Percentiles rank a stretch among this genome's conserved stretches.
phyloP scores from a whole-genome alignment of 2,329 filamentous ascomycete species.

The Penicillium rolfsii region DNA sequence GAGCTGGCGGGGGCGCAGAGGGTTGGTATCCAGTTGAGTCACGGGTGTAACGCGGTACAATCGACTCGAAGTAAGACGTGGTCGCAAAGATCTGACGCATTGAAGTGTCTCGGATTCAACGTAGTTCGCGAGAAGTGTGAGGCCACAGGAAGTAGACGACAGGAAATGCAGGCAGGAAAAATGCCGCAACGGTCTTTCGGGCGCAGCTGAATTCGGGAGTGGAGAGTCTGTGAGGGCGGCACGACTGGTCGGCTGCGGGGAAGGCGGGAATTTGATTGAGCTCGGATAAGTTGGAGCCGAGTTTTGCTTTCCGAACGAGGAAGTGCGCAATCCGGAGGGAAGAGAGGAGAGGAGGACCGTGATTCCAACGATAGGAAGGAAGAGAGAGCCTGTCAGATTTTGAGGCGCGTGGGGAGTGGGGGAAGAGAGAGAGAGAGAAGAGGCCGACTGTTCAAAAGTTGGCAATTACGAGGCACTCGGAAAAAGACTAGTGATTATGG shows the following conservation, averaged over 20 bases:
- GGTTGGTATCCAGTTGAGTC: constrained; percentile 21
- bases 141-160: constrained; percentile 19
- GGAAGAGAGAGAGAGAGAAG: no score
- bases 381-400: neutral
- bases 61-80: constrained; percentile 24
- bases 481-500: neutral
- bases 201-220: constrained; percentile 29
- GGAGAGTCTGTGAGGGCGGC: constrained; percentile 21
- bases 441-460: constrained; percentile 3
- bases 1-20: constrained; percentile 24
- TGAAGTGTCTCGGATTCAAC: constrained; percentile 21
- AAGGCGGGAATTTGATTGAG: constrained; percentile 18
- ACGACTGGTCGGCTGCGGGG: constrained; percentile 28
- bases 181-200: constrained; percentile 29
- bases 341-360: constrained; percentile 3
- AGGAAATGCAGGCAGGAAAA: constrained; percentile 16
- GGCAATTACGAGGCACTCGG: constrained; percentile 7
- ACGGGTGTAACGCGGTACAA: constrained; percentile 30
- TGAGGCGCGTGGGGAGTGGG: constrained; percentile 2
- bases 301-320: neutral
- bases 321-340: neutral
- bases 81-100: constrained; percentile 26
- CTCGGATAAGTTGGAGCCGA: neutral
- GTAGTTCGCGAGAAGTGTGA: constrained; percentile 7
- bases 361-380: constrained; percentile 11